Evolutionary conservation across 352 stramenopile genomes (phyloP), one percentile per base, ranked within the genome.

Genomic region (Hyphochytrium catenoides): DNA sequence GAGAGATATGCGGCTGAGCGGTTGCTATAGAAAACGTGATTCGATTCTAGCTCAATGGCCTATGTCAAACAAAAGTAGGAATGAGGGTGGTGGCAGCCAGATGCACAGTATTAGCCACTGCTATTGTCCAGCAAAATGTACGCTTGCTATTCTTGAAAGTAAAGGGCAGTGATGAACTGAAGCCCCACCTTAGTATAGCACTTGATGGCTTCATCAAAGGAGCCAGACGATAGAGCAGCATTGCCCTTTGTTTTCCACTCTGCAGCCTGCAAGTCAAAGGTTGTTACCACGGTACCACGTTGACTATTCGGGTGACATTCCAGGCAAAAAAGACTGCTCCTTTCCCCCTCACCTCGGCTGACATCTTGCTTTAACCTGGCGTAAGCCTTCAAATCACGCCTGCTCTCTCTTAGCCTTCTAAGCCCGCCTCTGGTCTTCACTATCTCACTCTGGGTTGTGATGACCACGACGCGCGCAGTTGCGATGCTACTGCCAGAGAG

Each of bases 1-100:
- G 74, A 89, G 33, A 99, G 54, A 48, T 97, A 97, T 21, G 93
- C 91, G n/a, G 91, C 91, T 39, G 81, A 96, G 24, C 91, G 75
- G 63, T 99, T 99, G 34, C 74, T 95, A 57, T 85, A 98, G 54
- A 95, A 96, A 8, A 98, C 78, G 56, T 97, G 79, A 56, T 96
- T 93, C 44, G 52, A 65, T 36, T 97, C 74, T 26, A 94, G 43
- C 25, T 76, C 74, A 45, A 99, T 97, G 36, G 91, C 91, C 48
- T 94, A 57, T 22, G 19, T 12, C 12, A 5, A 12, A 12, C 15
- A 15, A n/a, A n/a, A 41, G 19, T 15, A 35, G 12, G 35, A 12
- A 43, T 12, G 4, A 9, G 31, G 11, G 30, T 43, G 8, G 8
- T 27, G 19, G 30, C 19, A 35, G 30, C 8, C 8, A 12, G n/a